A percentile compares a stretch with the other conserved stretches of the same genome.
These are phyloP conservation scores for Aspergillus eucalypticola DNA, from an alignment of 2,329 filamentous ascomycete genomes.

Conservation along the genomic window DNA sequence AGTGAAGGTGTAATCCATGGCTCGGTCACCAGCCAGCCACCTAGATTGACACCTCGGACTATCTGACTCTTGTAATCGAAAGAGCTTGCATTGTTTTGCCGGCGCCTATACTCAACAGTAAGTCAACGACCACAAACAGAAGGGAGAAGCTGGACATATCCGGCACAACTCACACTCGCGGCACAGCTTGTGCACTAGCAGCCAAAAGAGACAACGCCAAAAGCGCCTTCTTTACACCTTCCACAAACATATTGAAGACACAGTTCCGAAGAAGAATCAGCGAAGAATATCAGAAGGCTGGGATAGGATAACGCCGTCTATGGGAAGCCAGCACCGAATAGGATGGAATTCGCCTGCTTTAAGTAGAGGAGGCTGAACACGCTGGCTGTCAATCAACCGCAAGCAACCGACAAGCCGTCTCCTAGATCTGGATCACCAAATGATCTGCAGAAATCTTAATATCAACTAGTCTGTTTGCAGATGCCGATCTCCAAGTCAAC, in stretches of 20 bases:
- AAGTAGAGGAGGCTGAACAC: slow-evolving; percentile 30
- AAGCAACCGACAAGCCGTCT: slow-evolving; percentile 20
- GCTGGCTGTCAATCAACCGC: slow-evolving; percentile 12
- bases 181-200: slow-evolving; percentile 24
- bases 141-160: not conserved
- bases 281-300: slow-evolving; percentile 24
- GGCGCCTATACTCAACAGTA: slow-evolving; percentile 22
- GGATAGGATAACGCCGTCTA: slow-evolving; percentile 23
- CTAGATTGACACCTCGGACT: slow-evolving; percentile 65
- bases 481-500: not conserved
- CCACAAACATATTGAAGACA: slow-evolving; percentile 28
- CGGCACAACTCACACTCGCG: slow-evolving; percentile 27
- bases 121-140: not conserved
- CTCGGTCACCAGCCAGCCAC: slow-evolving; percentile 66
- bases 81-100: slow-evolving; percentile 32
- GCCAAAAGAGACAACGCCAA: slow-evolving; percentile 29
- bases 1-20: slow-evolving; percentile 66
- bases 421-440: not conserved
- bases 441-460: slow-evolving; percentile 6
- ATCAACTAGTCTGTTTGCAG: slow-evolving; percentile 13
- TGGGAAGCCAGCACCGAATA: slow-evolving; percentile 21
- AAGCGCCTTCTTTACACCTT: slow-evolving; percentile 27
- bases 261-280: slow-evolving; percentile 1
- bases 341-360: slow-evolving; percentile 32
- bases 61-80: slow-evolving; percentile 58